Evolutionary conservation across 306 rosid genomes (phyloP), one percentile per base, ranked within the genome.

Genomic region (Cucurbita ficifolia): DNA sequence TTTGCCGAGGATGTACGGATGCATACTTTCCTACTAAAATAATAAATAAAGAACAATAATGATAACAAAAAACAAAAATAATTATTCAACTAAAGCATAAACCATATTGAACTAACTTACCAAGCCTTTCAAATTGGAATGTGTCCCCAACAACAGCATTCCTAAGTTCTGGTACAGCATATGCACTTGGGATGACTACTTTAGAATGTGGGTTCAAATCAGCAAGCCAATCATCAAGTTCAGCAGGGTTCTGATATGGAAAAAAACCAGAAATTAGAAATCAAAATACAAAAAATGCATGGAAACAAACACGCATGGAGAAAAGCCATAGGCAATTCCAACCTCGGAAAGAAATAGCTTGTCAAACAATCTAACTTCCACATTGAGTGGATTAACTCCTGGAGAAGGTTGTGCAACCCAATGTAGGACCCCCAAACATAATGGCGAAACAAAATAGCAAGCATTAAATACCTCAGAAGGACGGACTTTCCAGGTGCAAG

Each of bases 401-500:
- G 89, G 87, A 36, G 90, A 91, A 76, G 99, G 87, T 81, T 88
- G 86, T 65, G 87, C 81, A 75, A 91, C 96, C 99, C 97, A 95
- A 75, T 95, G 99, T 58, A 95, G 91, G 73, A 95, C 99, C 29
- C 97, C 99, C 12, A 8, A 36, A 68, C 36, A 22, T 70, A 59
- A 19, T 45, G 24, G 50, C 2, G 17, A 79, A 76, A 57, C 21
- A 70, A 49, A 72, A 62, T 71, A 58, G 70, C 10, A 58, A 67
- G 29, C 65, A 29, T 10, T 53, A 78, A 77, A 70, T 72, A 89
- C 97, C 96, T 95, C 81, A 95, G 94, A 33, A 91, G 85, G 77
- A 81, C 99, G 70, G 96, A 91, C 85, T 95, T 95, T 45, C 97
- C 97, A 52, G 92, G 97, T 67, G 99, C 99, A 83, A 95, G 97